Base-by-base conservation (phyloP, 2,329 filamentous ascomycete species). In the Colletotrichum truncatum region DNA sequence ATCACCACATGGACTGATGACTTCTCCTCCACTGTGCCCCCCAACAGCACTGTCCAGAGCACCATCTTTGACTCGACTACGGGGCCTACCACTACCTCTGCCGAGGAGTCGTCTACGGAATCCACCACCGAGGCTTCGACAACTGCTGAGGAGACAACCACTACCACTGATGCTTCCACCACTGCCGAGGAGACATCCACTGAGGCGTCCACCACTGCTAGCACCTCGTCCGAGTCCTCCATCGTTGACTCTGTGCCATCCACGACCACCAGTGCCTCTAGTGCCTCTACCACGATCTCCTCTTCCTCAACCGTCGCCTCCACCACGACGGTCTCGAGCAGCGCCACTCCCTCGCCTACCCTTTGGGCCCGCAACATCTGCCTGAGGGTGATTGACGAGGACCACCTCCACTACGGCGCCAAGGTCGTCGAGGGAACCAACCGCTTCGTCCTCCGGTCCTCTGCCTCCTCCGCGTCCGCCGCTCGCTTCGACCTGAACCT, bases 401-500 rank as follows among this genome's bases (percentile, higher is more conserved):
- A 49, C 28, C 26, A 38, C n/a, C 4, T 16, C 7, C 10, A 7
- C n/a, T n/a, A n/a, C 2, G 34, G 11, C 57, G 11, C 28, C 21
- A 59, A 55, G 32, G 38, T 65, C 25, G 26, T n/a, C 41, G 1
- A 3, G n/a, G 56, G 57, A 39, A 3, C 41, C n/a, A 62, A 51
- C 62, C 49, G 62, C 56, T 61, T 61, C 62, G 54, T 16, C 48
- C 28, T 62, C 41, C 28, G 11, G 48, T 28, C 12, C 18, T 28
- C 21, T 10, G 9, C 5, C 34, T 39, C 16, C 49, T 1, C n/a
- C 48, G 3, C 26, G 1, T 21, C 34, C 1, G 16, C 49, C 8
- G 48, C 49, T 5, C 49, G 32, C 56, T 65, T 65, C 57, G 57
- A 65, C 62, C 30, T 65, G 8, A 43, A 65, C 57, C 57, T 65